Conservation (phyloP, 2,329 filamentous ascomycete species). For the Acarospora socialis region DNA sequence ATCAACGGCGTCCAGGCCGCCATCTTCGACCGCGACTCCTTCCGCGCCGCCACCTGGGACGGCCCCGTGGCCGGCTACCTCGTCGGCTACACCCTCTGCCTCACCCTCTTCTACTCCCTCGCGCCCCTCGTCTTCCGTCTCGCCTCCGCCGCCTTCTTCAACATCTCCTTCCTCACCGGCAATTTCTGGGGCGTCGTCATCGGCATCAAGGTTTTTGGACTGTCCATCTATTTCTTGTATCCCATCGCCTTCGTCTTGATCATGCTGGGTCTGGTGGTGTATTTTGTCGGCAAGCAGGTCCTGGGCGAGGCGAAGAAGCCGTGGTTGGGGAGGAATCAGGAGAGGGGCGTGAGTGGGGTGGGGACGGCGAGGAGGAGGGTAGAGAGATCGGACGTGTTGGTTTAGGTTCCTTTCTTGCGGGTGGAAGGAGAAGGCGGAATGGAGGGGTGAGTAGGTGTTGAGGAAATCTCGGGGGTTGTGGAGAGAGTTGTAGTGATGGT, state of each 20-base stretch:
- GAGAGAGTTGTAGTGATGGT: too few relatives aligned
- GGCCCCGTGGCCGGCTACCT: conserved; percentile 63
- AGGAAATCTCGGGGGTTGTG: too few relatives aligned
- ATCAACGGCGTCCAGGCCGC: conserved; percentile 85
- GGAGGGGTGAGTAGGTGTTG: too few relatives aligned
- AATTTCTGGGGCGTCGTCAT: conserved; percentile 98
- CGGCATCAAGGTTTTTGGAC: conserved; percentile 71
- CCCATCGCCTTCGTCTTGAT: conserved; percentile 92
- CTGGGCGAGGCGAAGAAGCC: conserved; percentile 86
- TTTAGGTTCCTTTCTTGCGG: not conserved
- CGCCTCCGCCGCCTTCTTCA: conserved; percentile 85
- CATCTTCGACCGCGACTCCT: conserved; percentile 74
- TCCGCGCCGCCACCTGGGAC: conserved; percentile 52
- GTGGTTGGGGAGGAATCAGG: conserved; percentile 82
- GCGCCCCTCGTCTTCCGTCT: conserved; percentile 82
- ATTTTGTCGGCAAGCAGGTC: conserved; percentile 71
- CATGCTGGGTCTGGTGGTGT: conserved; percentile 68
- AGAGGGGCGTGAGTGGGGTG: conserved; percentile 61
- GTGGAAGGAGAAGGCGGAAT: not conserved
- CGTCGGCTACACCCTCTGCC: conserved; percentile 72
- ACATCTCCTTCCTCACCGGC: conserved; percentile 82
- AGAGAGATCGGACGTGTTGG: conserved; percentile 15
- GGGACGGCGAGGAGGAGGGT: conserved; percentile 76
- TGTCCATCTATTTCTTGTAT: conserved; percentile 75
- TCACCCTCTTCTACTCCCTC: conserved; percentile 74